A percentile compares a stretch with the other conserved stretches of the same genome.
Conservation (phyloP, 2,329 filamentous ascomycete genomes). For the Colletotrichum simmondsii region DNA sequence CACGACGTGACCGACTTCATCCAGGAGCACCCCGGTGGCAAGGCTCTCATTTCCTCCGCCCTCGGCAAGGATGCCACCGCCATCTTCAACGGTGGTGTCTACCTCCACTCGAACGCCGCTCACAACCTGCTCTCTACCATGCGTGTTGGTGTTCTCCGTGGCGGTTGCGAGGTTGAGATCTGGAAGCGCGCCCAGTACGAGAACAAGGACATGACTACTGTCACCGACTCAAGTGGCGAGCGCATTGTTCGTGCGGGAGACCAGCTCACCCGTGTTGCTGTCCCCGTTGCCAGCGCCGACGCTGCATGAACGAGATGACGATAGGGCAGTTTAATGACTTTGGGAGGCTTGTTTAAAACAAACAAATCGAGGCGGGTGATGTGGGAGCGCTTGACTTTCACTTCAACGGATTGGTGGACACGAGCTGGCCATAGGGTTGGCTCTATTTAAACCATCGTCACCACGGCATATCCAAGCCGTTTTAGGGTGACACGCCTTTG, state of each 20-base stretch:
- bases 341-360: slow-evolving; percentile 1
- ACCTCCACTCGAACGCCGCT: slow-evolving; percentile 89
- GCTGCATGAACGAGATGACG: slow-evolving; percentile 68
- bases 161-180: slow-evolving; percentile 90
- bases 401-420: not conserved
- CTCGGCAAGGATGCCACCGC: slow-evolving; percentile 90
- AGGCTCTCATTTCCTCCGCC: slow-evolving; percentile 83
- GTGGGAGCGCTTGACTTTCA: slow-evolving; percentile 11
- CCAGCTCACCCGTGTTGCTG: slow-evolving; percentile 85
- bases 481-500: not conserved
- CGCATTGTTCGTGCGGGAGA: slow-evolving; percentile 87
- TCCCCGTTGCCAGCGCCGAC: slow-evolving; percentile 85
- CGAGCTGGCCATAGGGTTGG: not conserved
- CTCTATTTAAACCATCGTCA: not conserved
- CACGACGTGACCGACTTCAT: slow-evolving; percentile 88
- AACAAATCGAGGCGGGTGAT: not conserved
- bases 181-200: slow-evolving; percentile 89
- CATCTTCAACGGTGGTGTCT: slow-evolving; percentile 92
- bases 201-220: slow-evolving; percentile 83
- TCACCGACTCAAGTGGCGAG: slow-evolving; percentile 84
- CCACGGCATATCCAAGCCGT: not conserved
- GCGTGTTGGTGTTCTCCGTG: slow-evolving; percentile 87
- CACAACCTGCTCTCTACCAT: slow-evolving; percentile 91
- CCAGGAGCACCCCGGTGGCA: slow-evolving; percentile 90
- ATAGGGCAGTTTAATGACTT: slow-evolving; percentile 8